phyloP scores from a whole-genome alignment of 768 basidiomycete species.

The Leccinum imitatum region DNA sequence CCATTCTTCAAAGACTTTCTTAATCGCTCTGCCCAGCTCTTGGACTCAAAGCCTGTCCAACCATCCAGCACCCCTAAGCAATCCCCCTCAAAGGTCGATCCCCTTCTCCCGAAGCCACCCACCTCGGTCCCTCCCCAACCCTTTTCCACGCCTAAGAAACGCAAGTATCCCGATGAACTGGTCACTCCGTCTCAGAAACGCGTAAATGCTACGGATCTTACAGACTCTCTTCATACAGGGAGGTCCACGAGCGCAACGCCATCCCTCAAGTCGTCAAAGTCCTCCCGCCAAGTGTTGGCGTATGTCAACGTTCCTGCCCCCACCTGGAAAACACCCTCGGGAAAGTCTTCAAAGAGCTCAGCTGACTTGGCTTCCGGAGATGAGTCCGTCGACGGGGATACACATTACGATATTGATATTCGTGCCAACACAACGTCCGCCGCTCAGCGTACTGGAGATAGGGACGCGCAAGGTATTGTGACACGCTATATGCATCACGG shows the following conservation, averaged over 20 bases:
- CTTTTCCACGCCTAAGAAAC: slow-evolving; percentile 63
- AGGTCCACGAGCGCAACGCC: slow-evolving; percentile 22
- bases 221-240: slow-evolving; percentile 11
- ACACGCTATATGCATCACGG: neutral
- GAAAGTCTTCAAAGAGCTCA: slow-evolving; percentile 26
- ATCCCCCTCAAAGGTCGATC: slow-evolving; percentile 16
- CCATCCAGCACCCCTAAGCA: slow-evolving; percentile 16
- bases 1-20: slow-evolving; percentile 69
- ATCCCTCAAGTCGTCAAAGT: slow-evolving; percentile 29
- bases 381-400: slow-evolving; percentile 48
- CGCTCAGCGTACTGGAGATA: slow-evolving; percentile 63
- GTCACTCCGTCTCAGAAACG: slow-evolving; percentile 69
- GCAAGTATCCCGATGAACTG: slow-evolving; percentile 60
- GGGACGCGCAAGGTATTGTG: slow-evolving; percentile 68
- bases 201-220: slow-evolving; percentile 28
- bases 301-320: slow-evolving; percentile 34
- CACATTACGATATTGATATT: slow-evolving; percentile 19
- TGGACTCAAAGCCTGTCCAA: slow-evolving; percentile 29
- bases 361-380: slow-evolving; percentile 51
- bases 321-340: slow-evolving; percentile 30
- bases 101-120: slow-evolving; percentile 17
- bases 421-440: slow-evolving; percentile 47
- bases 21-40: slow-evolving; percentile 44
- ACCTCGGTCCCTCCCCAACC: slow-evolving; percentile 8
- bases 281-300: slow-evolving; percentile 34